A percentile compares a stretch with the other conserved stretches of the same genome.
These are phyloP conservation scores for Diaporthe sp. DNA, from an alignment of 2,329 filamentous ascomycete species.

Conservation along the genomic window DNA sequence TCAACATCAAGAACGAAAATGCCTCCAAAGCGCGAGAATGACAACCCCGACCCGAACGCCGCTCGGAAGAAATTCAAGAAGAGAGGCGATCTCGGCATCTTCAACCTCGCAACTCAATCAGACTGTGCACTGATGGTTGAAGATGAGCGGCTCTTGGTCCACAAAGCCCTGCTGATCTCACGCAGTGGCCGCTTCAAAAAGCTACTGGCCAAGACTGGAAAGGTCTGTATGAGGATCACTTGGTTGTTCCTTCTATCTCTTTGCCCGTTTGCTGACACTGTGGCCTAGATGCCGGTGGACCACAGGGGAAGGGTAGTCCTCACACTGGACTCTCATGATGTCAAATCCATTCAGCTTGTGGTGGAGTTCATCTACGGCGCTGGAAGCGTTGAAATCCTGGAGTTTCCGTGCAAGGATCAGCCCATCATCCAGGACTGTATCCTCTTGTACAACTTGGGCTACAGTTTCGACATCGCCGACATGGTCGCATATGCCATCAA, in stretches of 20 bases:
- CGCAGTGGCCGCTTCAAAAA: neutral
- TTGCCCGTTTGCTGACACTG: neutral
- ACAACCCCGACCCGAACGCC: neutral
- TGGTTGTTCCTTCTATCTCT: neutral
- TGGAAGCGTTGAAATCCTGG: neutral
- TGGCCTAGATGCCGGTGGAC: neutral
- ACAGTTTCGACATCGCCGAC: neutral
- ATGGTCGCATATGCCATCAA: neutral
- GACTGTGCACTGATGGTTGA: neutral
- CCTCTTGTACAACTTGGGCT: neutral
- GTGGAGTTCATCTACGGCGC: slow-evolving; percentile 9
- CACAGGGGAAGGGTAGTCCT: neutral
- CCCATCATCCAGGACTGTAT: neutral
- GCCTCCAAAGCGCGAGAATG: neutral
- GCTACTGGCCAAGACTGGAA: neutral
- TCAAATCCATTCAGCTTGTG: neutral
- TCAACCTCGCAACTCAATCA: neutral
- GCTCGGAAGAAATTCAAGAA: neutral
- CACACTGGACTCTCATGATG: neutral
- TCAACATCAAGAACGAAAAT: neutral
- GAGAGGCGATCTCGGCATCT: neutral
- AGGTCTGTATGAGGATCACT: neutral
- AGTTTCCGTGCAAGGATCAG: neutral
- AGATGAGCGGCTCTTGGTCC: neutral
- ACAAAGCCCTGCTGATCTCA: neutral